Percentiles rank a stretch among this genome's conserved stretches.
phyloP scores from a whole-genome alignment of 805 yeast species.

The Hanseniaspora singularis region DNA sequence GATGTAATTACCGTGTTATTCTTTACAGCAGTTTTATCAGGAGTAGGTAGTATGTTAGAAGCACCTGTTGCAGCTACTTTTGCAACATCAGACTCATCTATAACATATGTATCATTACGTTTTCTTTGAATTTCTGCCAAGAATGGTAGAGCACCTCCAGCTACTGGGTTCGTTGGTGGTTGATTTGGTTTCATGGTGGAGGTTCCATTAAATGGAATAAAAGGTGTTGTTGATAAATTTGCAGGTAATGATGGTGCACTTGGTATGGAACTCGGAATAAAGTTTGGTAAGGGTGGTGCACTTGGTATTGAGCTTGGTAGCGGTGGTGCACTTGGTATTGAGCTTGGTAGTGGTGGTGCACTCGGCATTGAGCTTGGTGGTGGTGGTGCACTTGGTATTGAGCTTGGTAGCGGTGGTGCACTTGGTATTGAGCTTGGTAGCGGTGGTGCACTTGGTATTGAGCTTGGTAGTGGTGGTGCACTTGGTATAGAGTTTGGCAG shows the following conservation, averaged over 20 bases:
- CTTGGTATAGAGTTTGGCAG: slow-evolving; percentile 18
- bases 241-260: slow-evolving; percentile 19
- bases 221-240: no score
- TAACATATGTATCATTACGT: slow-evolving; percentile 40
- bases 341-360: slow-evolving; percentile 20
- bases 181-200: no score
- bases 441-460: slow-evolving; percentile 16
- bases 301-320: slow-evolving; percentile 22
- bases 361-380: slow-evolving; percentile 20
- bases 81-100: slow-evolving; percentile 30
- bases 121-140: slow-evolving; percentile 46
- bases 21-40: no score
- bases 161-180: no score
- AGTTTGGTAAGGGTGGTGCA: slow-evolving; percentile 20
- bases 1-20: no score
- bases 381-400: slow-evolving; percentile 22
- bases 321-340: slow-evolving; percentile 19
- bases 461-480: slow-evolving; percentile 20
- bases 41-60: no score
- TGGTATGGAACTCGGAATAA: slow-evolving; percentile 21
- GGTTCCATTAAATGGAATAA: no score
- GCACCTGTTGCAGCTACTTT: neutral
- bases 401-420: slow-evolving; percentile 24
- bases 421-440: slow-evolving; percentile 18
- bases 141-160: no score